These are phyloP conservation scores for Acer yangbiense DNA, from an alignment of 345 rosid genomes.

Conservation along the genomic window DNA sequence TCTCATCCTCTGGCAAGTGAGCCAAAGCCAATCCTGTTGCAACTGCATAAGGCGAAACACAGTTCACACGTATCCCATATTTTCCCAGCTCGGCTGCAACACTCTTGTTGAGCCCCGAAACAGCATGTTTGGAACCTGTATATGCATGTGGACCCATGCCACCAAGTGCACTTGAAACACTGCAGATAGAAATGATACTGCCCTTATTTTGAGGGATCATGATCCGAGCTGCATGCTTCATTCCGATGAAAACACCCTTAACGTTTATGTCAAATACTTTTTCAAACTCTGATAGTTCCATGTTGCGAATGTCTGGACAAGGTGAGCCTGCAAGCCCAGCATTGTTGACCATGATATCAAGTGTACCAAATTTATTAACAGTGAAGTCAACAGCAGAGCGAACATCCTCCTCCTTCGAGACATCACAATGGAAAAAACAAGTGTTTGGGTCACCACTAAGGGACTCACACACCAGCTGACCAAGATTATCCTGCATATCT, in stretches of 20 bases:
- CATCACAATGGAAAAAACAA: conserved; percentile 72
- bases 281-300: conserved; percentile 52
- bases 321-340: conserved; percentile 74
- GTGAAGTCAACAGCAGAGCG: conserved; percentile 64
- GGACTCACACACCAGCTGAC: conserved; percentile 50
- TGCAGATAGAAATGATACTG: conserved; percentile 59
- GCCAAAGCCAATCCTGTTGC: conserved; percentile 64
- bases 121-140: conserved; percentile 84
- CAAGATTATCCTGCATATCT: conserved; percentile 69
- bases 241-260: conserved; percentile 77
- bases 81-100: conserved; percentile 94
- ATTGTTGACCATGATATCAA: conserved; percentile 81
- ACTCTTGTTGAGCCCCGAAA: conserved; percentile 67
- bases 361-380: conserved; percentile 54
- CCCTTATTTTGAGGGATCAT: conserved; percentile 77
- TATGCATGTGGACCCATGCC: conserved; percentile 87
- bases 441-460: conserved; percentile 38
- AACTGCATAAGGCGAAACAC: conserved; percentile 87
- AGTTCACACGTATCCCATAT: conserved; percentile 89
- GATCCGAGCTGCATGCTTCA: conserved; percentile 87
- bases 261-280: conserved; percentile 73
- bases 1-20: conserved; percentile 73
- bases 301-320: conserved; percentile 65
- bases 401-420: conserved; percentile 65
- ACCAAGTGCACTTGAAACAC: conserved; percentile 57